Conservation (phyloP, 768 basidiomycete species). For the Lanmaoa rubissima region DNA sequence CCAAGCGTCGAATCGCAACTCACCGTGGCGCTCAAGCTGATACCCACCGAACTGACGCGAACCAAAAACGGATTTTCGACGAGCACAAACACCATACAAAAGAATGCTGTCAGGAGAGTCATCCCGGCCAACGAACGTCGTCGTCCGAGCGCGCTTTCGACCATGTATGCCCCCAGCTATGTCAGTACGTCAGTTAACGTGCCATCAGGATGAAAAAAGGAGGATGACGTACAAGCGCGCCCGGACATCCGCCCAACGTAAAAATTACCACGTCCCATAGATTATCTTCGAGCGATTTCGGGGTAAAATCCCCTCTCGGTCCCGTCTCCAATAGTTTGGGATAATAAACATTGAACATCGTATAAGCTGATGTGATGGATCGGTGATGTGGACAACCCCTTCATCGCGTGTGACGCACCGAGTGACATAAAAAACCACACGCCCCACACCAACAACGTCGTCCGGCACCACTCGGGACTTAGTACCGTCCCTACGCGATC, state of each 20-base stretch:
- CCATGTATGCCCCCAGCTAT: conserved; percentile 83
- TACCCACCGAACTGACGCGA: conserved; percentile 68
- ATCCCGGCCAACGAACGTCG: conserved; percentile 71
- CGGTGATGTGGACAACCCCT: not conserved
- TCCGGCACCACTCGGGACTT: conserved; percentile 69
- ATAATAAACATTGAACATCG: conserved; percentile 92
- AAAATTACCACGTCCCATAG: conserved; percentile 88
- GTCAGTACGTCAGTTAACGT: not conserved
- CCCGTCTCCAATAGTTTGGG: conserved; percentile 78
- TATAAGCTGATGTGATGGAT: conserved; percentile 54
- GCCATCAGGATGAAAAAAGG: not conserved
- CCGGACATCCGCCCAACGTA: conserved; percentile 81
- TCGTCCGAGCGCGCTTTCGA: conserved; percentile 67
- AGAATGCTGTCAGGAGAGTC: conserved; percentile 73
- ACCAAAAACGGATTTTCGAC: conserved; percentile 58
- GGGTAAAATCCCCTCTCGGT: conserved; percentile 17
- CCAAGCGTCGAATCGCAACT: not conserved
- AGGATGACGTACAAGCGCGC: conserved; percentile 62
- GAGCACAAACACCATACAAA: conserved; percentile 66
- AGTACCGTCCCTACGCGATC: conserved; percentile 69
- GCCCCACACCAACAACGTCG: conserved; percentile 77
- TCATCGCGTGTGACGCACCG: conserved; percentile 43
- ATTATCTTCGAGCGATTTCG: conserved; percentile 56
- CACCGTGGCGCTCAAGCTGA: conserved; percentile 70
- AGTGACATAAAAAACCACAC: conserved; percentile 76